phyloP scores from a whole-genome alignment of 805 yeast species.

The Saitoella complicata region DNA sequence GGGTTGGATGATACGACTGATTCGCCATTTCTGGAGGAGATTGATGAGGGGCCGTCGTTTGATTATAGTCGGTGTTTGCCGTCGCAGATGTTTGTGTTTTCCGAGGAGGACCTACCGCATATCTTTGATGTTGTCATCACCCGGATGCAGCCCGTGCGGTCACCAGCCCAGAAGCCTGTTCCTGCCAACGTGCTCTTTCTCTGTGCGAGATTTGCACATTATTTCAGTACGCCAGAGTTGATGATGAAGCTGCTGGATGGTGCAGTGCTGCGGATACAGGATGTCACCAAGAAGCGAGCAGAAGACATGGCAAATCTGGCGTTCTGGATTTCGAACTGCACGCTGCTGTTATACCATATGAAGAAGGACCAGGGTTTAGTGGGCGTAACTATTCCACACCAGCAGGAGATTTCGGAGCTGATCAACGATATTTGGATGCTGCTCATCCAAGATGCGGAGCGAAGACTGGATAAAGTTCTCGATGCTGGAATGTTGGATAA shows the following conservation, averaged over 20 bases:
- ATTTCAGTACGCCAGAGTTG: conserved; percentile 20
- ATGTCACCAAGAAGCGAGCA: conserved; percentile 19
- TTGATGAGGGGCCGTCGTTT: conserved; percentile 17
- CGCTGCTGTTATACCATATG: conserved; percentile 62
- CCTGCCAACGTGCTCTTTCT: conserved; percentile 29
- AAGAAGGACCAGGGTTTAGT: conserved; percentile 40
- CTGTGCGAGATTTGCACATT: conserved; percentile 25
- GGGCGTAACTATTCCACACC: conserved; percentile 17
- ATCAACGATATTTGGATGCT: conserved; percentile 20
- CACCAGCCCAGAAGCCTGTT: conserved; percentile 22
- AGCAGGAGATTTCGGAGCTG: conserved; percentile 17
- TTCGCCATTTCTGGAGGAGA: conserved; percentile 8
- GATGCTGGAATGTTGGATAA: conserved; percentile 37
- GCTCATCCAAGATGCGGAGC: conserved; percentile 23
- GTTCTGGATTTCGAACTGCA: conserved; percentile 76
- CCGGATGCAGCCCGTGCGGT: conserved; percentile 22
- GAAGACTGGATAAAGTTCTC: conserved; percentile 20
- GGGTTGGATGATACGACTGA: conserved; percentile 11
- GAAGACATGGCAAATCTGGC: conserved; percentile 32
- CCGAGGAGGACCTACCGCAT: conserved; percentile 22
- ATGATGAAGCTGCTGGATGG: conserved; percentile 20
- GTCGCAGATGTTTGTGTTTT: conserved; percentile 26
- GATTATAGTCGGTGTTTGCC: conserved; percentile 27
- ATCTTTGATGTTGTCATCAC: conserved; percentile 24
- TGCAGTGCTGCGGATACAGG: conserved; percentile 18